phyloP scores from a whole-genome alignment of 768 basidiomycete species.

The Boletus reticulatus region DNA sequence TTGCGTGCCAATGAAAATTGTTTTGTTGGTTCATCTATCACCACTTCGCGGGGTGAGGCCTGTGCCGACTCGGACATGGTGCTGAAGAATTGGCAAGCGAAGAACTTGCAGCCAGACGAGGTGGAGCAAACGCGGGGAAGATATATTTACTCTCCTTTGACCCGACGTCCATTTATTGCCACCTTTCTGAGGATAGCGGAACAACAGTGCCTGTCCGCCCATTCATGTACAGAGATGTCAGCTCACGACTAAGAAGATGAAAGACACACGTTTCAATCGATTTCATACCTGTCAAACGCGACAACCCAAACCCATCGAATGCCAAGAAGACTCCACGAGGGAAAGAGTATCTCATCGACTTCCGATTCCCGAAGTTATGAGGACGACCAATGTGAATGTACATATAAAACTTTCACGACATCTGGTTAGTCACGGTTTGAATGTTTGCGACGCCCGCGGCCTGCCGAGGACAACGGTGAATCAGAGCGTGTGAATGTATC shows the following conservation, averaged over 20 bases:
- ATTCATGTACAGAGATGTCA: not conserved
- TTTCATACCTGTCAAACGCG: not conserved
- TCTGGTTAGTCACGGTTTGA: not conserved
- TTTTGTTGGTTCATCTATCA: not conserved
- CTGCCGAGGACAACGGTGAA: not conserved
- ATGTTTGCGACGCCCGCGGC: not conserved
- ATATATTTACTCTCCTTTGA: not conserved
- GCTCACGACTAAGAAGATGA: not conserved
- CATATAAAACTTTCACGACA: not conserved
- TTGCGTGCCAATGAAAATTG: constrained; percentile 26
- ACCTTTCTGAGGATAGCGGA: not conserved
- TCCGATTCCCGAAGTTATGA: not conserved
- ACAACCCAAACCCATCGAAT: not conserved
- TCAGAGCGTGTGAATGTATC: not conserved
- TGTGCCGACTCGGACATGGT: constrained; percentile 12
- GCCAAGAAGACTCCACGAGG: not conserved
- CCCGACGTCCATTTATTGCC: not conserved
- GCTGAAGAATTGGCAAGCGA: not conserved
- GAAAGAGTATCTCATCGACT: not conserved
- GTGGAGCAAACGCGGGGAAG: not conserved
- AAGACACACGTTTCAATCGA: not conserved
- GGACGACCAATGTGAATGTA: not conserved
- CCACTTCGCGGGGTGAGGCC: not conserved
- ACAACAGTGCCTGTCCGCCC: not conserved
- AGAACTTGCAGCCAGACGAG: not conserved